Percentiles rank a stretch among this genome's conserved stretches.
These are phyloP conservation scores for Naganishia kalamii DNA, from an alignment of 768 basidiomycete species.

Conservation along the genomic window DNA sequence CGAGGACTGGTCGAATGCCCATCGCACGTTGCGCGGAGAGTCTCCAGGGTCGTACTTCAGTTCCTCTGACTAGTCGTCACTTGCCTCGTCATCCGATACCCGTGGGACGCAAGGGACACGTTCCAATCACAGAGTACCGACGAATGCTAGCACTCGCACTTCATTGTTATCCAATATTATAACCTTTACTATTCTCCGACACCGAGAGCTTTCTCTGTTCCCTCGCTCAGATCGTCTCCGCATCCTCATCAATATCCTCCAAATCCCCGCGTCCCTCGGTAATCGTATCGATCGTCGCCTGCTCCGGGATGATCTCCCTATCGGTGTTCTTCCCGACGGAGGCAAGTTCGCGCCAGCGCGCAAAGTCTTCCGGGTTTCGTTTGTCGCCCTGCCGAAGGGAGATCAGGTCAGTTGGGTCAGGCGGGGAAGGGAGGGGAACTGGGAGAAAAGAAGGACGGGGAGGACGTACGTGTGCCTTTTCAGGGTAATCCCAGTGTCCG, in stretches of 20 bases:
- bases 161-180: too few relatives aligned
- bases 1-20: too few relatives aligned
- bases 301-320: slow-evolving; percentile 20
- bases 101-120: too few relatives aligned
- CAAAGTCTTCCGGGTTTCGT: slow-evolving; percentile 26
- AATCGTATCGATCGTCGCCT: slow-evolving; percentile 23
- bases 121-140: too few relatives aligned
- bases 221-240: slow-evolving; percentile 13
- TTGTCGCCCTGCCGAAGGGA: slow-evolving; percentile 24
- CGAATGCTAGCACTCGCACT: too few relatives aligned
- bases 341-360: slow-evolving; percentile 26
- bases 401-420: neutral
- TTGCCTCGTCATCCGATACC: too few relatives aligned
- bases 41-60: too few relatives aligned
- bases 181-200: too few relatives aligned
- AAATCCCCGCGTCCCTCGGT: slow-evolving; percentile 17
- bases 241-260: slow-evolving; percentile 23
- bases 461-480: slow-evolving; percentile 15
- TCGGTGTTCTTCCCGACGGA: slow-evolving; percentile 20
- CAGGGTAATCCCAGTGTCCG: slow-evolving; percentile 24
- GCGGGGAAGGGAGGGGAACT: neutral
- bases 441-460: neutral
- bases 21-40: too few relatives aligned
- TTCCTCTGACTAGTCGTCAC: too few relatives aligned
- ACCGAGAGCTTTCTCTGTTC: too few relatives aligned